These are phyloP conservation scores for Phtheirospermum japonicum DNA, from an alignment of 257 asterid species.

Conservation along the genomic window DNA sequence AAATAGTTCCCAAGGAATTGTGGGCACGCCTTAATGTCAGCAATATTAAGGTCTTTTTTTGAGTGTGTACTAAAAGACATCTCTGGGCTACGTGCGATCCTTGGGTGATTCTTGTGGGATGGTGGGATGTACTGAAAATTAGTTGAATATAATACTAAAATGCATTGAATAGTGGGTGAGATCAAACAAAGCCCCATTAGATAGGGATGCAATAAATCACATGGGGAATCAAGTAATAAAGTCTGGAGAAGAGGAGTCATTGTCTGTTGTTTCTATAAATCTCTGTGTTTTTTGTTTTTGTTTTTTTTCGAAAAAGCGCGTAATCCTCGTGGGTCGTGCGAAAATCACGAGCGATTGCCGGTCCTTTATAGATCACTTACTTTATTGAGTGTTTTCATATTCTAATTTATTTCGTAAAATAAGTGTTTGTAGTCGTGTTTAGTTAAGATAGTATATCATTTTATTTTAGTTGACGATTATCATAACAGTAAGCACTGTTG, in stretches of 20 bases:
- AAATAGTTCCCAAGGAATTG: constrained; percentile 26
- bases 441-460: too few species aligned
- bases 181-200: constrained; percentile 18
- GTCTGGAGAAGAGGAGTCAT: constrained; percentile 20
- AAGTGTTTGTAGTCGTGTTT: too few species aligned
- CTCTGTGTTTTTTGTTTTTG: neutral
- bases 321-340: too few species aligned
- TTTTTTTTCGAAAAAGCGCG: neutral
- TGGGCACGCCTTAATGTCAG: constrained; percentile 18
- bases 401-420: too few species aligned
- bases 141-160: constrained; percentile 22
- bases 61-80: constrained; percentile 32
- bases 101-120: constrained; percentile 23
- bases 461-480: too few species aligned
- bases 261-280: constrained; percentile 8
- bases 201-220: constrained; percentile 33
- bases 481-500: too few species aligned
- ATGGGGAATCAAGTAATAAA: neutral
- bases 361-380: too few species aligned
- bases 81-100: constrained; percentile 20
- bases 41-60: too few species aligned
- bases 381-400: too few species aligned
- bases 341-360: too few species aligned
- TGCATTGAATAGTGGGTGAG: constrained; percentile 30
- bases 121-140: constrained; percentile 29